Conservation (phyloP, 1,284 basidiomycete species). For the Cutaneotrichosporon sp. region DNA sequence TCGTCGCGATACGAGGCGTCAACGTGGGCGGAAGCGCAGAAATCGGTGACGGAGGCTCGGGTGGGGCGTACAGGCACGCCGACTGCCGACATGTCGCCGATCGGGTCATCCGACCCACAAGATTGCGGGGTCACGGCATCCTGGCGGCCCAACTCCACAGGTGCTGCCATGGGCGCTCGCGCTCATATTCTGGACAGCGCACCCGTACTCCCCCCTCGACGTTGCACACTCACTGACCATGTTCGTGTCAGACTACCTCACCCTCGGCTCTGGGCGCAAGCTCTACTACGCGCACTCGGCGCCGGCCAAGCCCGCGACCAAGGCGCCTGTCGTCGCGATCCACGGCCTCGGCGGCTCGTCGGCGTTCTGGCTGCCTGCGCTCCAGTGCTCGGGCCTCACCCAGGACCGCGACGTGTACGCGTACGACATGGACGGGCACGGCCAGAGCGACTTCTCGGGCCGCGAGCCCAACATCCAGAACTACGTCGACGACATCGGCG, state of each 20-base stretch:
- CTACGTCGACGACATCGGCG: constrained; percentile 29
- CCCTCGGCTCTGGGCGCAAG: constrained; percentile 14
- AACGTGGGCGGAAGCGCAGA: neutral
- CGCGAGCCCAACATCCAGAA: constrained; percentile 18
- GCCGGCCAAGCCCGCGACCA: constrained; percentile 62
- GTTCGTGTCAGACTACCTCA: constrained; percentile 18
- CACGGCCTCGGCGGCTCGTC: constrained; percentile 31
- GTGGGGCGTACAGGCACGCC: neutral
- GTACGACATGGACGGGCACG: constrained; percentile 38
- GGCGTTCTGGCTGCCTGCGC: constrained; percentile 52
- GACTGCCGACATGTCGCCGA: neutral
- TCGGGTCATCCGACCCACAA: constrained; percentile 1
- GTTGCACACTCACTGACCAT: constrained; percentile 6
- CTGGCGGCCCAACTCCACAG: neutral
- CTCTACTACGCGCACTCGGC: constrained; percentile 20
- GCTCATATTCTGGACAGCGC: neutral
- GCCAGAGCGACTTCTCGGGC: constrained; percentile 27
- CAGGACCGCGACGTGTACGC: constrained; percentile 26
- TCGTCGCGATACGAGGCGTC: neutral
- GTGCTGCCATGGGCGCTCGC: neutral
- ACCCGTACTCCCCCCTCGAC: neutral
- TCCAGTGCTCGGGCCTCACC: constrained; percentile 19
- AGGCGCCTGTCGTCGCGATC: constrained; percentile 36
- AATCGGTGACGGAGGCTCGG: neutral
- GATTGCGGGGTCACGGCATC: neutral